phyloP scores from a whole-genome alignment of 495 filamentous ascomycete species.

The Articulospora tetracladia region DNA sequence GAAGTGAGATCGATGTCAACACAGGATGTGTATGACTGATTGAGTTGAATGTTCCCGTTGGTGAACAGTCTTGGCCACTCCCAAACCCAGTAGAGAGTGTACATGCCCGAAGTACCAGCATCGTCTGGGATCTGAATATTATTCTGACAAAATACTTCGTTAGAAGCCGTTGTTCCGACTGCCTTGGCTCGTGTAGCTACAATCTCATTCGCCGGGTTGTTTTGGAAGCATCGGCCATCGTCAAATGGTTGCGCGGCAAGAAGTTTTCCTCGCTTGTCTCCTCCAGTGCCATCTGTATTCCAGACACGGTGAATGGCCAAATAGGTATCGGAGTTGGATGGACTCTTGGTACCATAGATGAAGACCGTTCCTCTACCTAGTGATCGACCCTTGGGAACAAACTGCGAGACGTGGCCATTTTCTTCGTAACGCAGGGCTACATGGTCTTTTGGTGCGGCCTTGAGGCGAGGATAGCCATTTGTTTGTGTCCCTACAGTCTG shows the following conservation, averaged over 20 bases:
- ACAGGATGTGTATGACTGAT: slow-evolving; percentile 78
- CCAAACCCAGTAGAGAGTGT: slow-evolving; percentile 91
- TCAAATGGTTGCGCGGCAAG: slow-evolving; percentile 74
- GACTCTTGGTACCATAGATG: slow-evolving; percentile 75
- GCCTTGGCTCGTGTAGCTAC: slow-evolving; percentile 24
- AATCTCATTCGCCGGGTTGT: slow-evolving; percentile 46
- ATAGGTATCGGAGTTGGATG: slow-evolving; percentile 57
- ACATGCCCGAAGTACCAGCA: slow-evolving; percentile 49
- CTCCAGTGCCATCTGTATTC: slow-evolving; percentile 72
- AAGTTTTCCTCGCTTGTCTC: slow-evolving; percentile 67
- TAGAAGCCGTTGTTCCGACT: slow-evolving; percentile 46
- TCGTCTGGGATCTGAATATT: slow-evolving; percentile 63
- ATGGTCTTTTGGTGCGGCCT: slow-evolving; percentile 61
- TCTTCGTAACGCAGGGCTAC: slow-evolving; percentile 76
- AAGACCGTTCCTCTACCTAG: slow-evolving; percentile 69
- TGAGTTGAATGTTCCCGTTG: slow-evolving; percentile 44
- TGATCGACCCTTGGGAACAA: slow-evolving; percentile 59
- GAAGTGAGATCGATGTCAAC: slow-evolving; percentile 64
- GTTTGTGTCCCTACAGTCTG: slow-evolving; percentile 48
- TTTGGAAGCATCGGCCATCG: slow-evolving; percentile 80
- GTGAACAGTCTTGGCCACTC: slow-evolving; percentile 67
- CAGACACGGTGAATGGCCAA: slow-evolving; percentile 67
- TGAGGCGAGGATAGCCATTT: slow-evolving; percentile 54
- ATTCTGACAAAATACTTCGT: slow-evolving; percentile 58
- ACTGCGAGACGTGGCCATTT: slow-evolving; percentile 81